Evolutionary conservation across 139 green algal genomes (phyloP), one percentile per base, ranked within the genome.

Genomic region (Deuterostichococcus epilithicus): DNA sequence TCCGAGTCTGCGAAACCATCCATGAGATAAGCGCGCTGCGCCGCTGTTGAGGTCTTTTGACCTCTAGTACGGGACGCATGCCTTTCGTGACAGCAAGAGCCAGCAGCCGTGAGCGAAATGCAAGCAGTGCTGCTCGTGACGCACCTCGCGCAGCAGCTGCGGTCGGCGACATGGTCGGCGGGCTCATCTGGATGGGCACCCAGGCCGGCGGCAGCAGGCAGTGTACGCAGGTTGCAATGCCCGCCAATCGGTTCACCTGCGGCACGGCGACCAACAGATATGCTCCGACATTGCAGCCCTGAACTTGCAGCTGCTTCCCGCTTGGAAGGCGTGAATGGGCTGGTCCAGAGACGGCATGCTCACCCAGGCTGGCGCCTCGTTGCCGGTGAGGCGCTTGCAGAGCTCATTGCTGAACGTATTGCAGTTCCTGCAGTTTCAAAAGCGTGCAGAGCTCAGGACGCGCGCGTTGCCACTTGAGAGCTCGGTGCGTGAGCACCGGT

Each of bases 231-330:
- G 96, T 86, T 36, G 92, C 93, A 18, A 96, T 71, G 23, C 85
- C 82, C 20, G 93, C 93, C n/a, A 97, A 77, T 2, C 93, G 85
- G 81, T 97, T 97, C 34, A 96, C 80, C 90, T 94, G 88, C 77
- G n/a, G 34, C 82, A 82, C 2, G 82, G 18, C 47, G 47, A 70
- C 59, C 37, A n/a, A n/a, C n/a, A n/a, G n/a, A n/a, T n/a, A n/a
- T n/a, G n/a, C n/a, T n/a, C n/a, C n/a, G n/a, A n/a, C n/a, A n/a
- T n/a, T n/a, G n/a, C n/a, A n/a, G n/a, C n/a, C n/a, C n/a, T n/a
- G n/a, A n/a, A n/a, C n/a, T n/a, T n/a, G n/a, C n/a, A n/a, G n/a
- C n/a, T n/a, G n/a, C n/a, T n/a, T n/a, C n/a, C n/a, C n/a, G n/a
- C n/a, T n/a, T n/a, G n/a, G n/a, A n/a, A n/a, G n/a, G n/a, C n/a